A percentile compares a stretch with the other conserved stretches of the same genome.
These are phyloP conservation scores for Yamadazyma siamensis DNA, from an alignment of 1,139 yeast species.

Conservation along the genomic window DNA sequence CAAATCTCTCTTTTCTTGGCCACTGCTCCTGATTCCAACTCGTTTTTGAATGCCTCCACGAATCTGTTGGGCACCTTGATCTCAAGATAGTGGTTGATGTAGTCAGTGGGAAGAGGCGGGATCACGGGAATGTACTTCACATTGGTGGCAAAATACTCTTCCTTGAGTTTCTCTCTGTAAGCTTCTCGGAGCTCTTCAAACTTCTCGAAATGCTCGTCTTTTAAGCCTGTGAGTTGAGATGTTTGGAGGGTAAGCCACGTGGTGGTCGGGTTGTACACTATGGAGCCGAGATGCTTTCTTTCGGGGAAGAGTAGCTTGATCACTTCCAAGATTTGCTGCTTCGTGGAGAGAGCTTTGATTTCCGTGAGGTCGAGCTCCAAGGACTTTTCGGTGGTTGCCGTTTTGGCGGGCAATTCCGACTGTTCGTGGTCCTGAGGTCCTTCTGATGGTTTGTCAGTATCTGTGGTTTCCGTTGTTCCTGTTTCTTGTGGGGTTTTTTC, in stretches of 20 bases:
- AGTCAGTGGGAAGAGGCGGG: constrained; percentile 48
- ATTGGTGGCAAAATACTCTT: constrained; percentile 13
- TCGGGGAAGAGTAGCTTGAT: constrained; percentile 44
- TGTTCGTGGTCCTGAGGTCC: not conserved
- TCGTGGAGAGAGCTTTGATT: constrained; percentile 4
- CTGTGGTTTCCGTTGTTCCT: constrained; percentile 1
- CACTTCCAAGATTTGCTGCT: constrained; percentile 39
- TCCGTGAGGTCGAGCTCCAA: too few relatives aligned
- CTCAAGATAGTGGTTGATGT: constrained; percentile 60
- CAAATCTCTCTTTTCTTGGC: constrained; percentile 57
- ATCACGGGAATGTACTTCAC: constrained; percentile 36
- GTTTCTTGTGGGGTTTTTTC: not conserved
- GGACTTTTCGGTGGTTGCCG: too few relatives aligned
- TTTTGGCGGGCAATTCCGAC: too few relatives aligned
- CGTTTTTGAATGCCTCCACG: constrained; percentile 24
- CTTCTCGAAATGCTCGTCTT: constrained; percentile 29
- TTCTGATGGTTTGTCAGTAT: constrained; percentile 1
- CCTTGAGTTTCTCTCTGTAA: constrained; percentile 23
- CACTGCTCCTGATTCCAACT: constrained; percentile 31
- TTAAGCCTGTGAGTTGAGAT: constrained; percentile 33
- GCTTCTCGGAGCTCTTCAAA: constrained; percentile 28
- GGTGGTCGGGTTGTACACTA: constrained; percentile 57
- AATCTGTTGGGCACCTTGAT: constrained; percentile 57
- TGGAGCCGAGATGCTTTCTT: constrained; percentile 55
- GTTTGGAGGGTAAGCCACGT: constrained; percentile 44